Evolutionary conservation across 345 rosid species (phyloP), one percentile per base, ranked within the genome.

Genomic region (Mallotus nudiflorus): DNA sequence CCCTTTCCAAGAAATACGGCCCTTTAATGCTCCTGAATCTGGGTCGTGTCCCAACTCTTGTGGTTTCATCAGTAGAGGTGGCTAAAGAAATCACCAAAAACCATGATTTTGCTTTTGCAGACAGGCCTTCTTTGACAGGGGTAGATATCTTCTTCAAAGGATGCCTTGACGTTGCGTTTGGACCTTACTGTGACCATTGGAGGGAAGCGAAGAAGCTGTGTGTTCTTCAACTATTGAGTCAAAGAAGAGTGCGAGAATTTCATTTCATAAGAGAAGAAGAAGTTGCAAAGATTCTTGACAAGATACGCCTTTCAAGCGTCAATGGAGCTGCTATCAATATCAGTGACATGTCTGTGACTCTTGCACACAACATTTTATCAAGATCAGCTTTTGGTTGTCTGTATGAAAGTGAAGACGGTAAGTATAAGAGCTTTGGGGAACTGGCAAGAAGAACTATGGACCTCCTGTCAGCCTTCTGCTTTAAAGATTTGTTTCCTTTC

Each of bases 21-120:
- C 76, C 76, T 35, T 6, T 68, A 27, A 72, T 75, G 82, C 37
- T 68, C 12, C 9, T 72, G 40, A 54, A 25, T 19, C 27, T 52
- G 1, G 80, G 82, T 24, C 14, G 37, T 0, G n/a, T 37, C 40
- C 75, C 82, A 33, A 53, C 80, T 24, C 62, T 72, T 0, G 48
- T 79, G 3, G 74, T 75, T 65, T 79, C 82, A n/a, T 72, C 80
- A 0, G 56, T 50, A n/a, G 74, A 75, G 19, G 22, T 66, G 20
- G 67, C 70, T 7, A 56, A 14, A 31, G 76, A 74, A 40, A 37
- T 74, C 11, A 18, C 51, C 53, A 74, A 39, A 40, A 27, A 57
- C 29, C 78, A 70, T 24, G 78, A 78, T 18, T 5, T 54, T 18
- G 58, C 39, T 20, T 78, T 78, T 57, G 25, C 70, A 15, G 61